A percentile compares a stretch with the other conserved stretches of the same genome.
These are phyloP conservation scores for Macrotyloma uniflorum DNA, from an alignment of 306 rosid genomes.

Conservation along the genomic window DNA sequence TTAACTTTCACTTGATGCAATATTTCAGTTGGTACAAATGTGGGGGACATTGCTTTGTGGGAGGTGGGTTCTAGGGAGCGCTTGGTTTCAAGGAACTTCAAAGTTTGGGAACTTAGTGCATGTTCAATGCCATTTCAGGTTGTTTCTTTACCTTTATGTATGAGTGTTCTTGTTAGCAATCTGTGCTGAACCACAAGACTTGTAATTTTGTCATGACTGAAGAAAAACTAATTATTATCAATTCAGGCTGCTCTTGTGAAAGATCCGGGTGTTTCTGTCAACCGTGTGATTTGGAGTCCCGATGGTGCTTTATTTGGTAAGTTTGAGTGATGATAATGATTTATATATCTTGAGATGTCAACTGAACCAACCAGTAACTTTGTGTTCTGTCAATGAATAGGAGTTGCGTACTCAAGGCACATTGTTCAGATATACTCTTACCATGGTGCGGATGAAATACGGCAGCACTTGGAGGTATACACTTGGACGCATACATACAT, in stretches of 20 bases:
- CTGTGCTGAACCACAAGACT: not conserved
- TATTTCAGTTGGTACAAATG: slow-evolving; percentile 87
- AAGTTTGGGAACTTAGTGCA: slow-evolving; percentile 93
- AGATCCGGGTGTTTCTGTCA: slow-evolving; percentile 94
- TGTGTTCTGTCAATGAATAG: slow-evolving; percentile 46
- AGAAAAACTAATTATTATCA: slow-evolving; percentile 33
- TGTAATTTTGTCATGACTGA: slow-evolving; percentile 26
- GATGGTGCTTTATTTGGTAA: slow-evolving; percentile 93
- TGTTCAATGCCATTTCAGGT: slow-evolving; percentile 97
- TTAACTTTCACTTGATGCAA: slow-evolving; percentile 27
- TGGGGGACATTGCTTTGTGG: slow-evolving; percentile 97
- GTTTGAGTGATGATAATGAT: slow-evolving; percentile 34
- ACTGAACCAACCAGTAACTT: slow-evolving; percentile 3
- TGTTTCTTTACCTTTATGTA: slow-evolving; percentile 19
- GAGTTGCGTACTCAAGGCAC: slow-evolving; percentile 95
- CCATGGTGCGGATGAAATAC: slow-evolving; percentile 70
- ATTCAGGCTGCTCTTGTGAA: slow-evolving; percentile 89
- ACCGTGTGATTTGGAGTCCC: slow-evolving; percentile 99
- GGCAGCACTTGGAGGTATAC: slow-evolving; percentile 85
- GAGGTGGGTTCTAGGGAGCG: slow-evolving; percentile 94
- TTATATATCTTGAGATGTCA: slow-evolving; percentile 13
- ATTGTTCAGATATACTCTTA: slow-evolving; percentile 94
- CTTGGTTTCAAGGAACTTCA: slow-evolving; percentile 75
- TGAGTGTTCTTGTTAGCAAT: slow-evolving; percentile 10
- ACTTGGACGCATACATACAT: not conserved